These are phyloP conservation scores for Taphrina pruni DNA, from an alignment of 1,139 yeast species.

Conservation along the genomic window DNA sequence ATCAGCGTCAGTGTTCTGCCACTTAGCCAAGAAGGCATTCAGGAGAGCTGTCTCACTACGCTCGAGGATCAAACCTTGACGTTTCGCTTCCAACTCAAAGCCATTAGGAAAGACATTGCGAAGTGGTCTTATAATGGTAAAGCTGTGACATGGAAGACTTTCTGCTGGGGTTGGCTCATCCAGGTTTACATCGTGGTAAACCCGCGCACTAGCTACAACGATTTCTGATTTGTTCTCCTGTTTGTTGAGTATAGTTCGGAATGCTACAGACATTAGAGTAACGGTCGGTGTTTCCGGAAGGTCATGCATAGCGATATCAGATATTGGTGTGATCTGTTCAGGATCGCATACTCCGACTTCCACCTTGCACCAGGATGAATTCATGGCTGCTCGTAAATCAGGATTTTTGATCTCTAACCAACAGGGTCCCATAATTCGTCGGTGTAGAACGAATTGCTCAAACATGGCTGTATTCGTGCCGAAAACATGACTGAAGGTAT, in stretches of 20 bases:
- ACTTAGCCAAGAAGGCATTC: slow-evolving; percentile 71
- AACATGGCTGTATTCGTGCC: slow-evolving; percentile 77
- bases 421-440: slow-evolving; percentile 95
- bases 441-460: slow-evolving; percentile 82
- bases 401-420: slow-evolving; percentile 80
- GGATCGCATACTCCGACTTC: slow-evolving; percentile 70
- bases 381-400: slow-evolving; percentile 64
- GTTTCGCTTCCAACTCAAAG: slow-evolving; percentile 61
- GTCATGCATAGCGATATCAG: slow-evolving; percentile 57
- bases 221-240: slow-evolving; percentile 81
- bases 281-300: slow-evolving; percentile 63
- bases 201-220: slow-evolving; percentile 78
- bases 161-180: slow-evolving; percentile 49
- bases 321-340: slow-evolving; percentile 56
- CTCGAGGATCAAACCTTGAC: slow-evolving; percentile 58
- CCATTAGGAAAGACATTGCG: slow-evolving; percentile 73
- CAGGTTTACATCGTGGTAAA: slow-evolving; percentile 56
- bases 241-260: slow-evolving; percentile 78
- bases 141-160: slow-evolving; percentile 49
- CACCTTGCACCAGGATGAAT: slow-evolving; percentile 80
- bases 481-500: slow-evolving; percentile 77
- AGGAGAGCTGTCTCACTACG: slow-evolving; percentile 77
- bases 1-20: slow-evolving; percentile 84
- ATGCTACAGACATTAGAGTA: slow-evolving; percentile 73
- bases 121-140: slow-evolving; percentile 77